Base-by-base conservation (phyloP, 1,284 basidiomycete genomes). In the Kalmanozyma brasiliensis region DNA sequence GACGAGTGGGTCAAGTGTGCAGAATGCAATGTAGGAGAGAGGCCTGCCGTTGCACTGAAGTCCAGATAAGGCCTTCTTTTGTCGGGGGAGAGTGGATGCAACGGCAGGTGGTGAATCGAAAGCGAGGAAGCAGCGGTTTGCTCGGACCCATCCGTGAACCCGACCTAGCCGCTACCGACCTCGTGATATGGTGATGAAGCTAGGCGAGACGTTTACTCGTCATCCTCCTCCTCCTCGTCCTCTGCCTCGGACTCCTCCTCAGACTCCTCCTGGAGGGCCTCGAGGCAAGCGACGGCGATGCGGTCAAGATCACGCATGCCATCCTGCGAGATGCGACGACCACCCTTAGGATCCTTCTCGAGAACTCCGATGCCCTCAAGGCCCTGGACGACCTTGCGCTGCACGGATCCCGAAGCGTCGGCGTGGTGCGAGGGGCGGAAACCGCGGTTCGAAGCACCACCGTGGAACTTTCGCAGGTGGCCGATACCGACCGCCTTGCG, bases 291-390 rank as follows among this genome's bases (percentile, higher is more conserved):
- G 34, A 94, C 94, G 59, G 95, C 95, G 84, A 98, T 98, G 77
- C 95, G 95, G 87, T 98, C 95, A 83, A 98, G 87, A 85, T 98
- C 95, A 83, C 95, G 90, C 85, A 85, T 91, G 74, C 96, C 96
- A 83, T 98, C 95, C 86, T 98, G 94, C 82, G 89, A 90, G 84
- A 98, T 97, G 85, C 92, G 89, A 82, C 95, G 89, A 73, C 95
- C 95, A 79, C 95, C 96, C 83, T 96, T 94, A 59, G 92, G 89
- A 76, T 84, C 83, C 85, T 91, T 88, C 86, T 98, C 95, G 76
- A 98, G 88, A 64, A 98, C 95, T 82, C 94, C 94, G 81, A 99
- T 98, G 87, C 95, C 96, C 88, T 98, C 95, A 74, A 98, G 88
- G 55, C 93, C 90, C 86, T 98, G 95, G 85, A 95, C 92, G 77